Evolutionary conservation across 306 rosid species (phyloP), one percentile per base, ranked within the genome.

Genomic region (Echinosophora koreensis): DNA sequence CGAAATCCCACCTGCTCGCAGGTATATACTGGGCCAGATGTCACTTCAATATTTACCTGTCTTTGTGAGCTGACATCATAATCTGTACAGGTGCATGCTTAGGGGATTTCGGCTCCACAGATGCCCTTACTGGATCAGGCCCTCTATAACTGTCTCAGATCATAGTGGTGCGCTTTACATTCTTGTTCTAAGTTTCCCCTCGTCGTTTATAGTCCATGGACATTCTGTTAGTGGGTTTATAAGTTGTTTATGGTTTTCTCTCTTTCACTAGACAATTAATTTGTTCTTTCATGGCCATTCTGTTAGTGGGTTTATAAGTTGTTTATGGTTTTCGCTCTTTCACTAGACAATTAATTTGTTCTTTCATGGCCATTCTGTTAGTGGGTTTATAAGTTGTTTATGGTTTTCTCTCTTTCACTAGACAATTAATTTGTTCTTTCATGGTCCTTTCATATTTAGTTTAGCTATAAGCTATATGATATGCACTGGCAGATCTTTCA

Each of bases 71-170:
- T 69, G 56, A 83, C 81, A 72, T 77, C 30, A 44, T 42, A 44
- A 80, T 61, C 66, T 85, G 35, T 82, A 41, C 84, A 96, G 99
- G 86, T 96, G 98, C 84, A 91, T 96, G 94, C 97, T 96, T 80
- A 87, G 99, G 86, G 98, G 99, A 58, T 91, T 96, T 81, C 94
- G 98, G 61, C 97, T 96, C 80, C 97, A 90, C 86, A 88, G 98
- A 77, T 96, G 99, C 84, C 99, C 98, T 38, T 96, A 92, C 84
- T 96, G 98, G 99, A 90, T 92, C 83, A 89, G 98, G 87, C 99
- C 98, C 56, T 87, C 97, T 60, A 86, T 96, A 71, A 96, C 98
- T 35, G 87, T 92, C 77, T 92, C 94, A n/a, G 90, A 96, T 84
- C 94, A 91, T 85, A 91, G 86, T 60, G 98, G 98, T 96, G 66